Base-by-base conservation (phyloP, 495 filamentous ascomycete species). In the Penicillium argentinense region DNA sequence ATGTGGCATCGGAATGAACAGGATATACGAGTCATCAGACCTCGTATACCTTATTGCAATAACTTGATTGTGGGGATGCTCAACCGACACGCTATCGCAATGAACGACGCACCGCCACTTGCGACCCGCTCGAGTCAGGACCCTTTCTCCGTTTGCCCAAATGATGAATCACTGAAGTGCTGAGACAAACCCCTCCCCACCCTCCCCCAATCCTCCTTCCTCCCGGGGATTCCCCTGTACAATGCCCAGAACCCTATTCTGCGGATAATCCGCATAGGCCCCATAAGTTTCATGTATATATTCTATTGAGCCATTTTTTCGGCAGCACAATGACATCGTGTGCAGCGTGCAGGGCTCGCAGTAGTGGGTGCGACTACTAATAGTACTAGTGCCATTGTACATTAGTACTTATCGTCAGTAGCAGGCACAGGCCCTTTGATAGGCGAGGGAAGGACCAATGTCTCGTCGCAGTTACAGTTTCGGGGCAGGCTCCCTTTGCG, bases 401-500 rank as follows among this genome's bases (percentile, higher is more conserved):
- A n/a, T n/a, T n/a, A n/a, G n/a, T n/a, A n/a, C n/a, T n/a, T n/a
- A n/a, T n/a, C n/a, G n/a, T n/a, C n/a, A n/a, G n/a, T n/a, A n/a
- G n/a, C n/a, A n/a, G n/a, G n/a, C n/a, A n/a, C n/a, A n/a, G n/a
- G n/a, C n/a, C n/a, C n/a, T n/a, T n/a, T n/a, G n/a, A n/a, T n/a
- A n/a, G n/a, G n/a, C n/a, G n/a, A n/a, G n/a, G 5, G 12, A 5
- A 30, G 28, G 28, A 12, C 28, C 28, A 30, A 30, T 30, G 9
- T 16, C 29, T 16, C 29, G 5, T 2, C 29, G 9, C 5, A 14
- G 29, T 12, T 42, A 49, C 36, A 41, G 41, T 60, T 63, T 57
- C 60, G 60, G 60, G 39, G 51, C 49, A 56, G 34, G 23, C 24
- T 9, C 47, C 50, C 12, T 16, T 58, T 56, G 19, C 30, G 57